A percentile compares a stretch with the other conserved stretches of the same genome.
phyloP scores from a whole-genome alignment of 1,139 yeast genomes.

The Geotrichum siamense region DNA sequence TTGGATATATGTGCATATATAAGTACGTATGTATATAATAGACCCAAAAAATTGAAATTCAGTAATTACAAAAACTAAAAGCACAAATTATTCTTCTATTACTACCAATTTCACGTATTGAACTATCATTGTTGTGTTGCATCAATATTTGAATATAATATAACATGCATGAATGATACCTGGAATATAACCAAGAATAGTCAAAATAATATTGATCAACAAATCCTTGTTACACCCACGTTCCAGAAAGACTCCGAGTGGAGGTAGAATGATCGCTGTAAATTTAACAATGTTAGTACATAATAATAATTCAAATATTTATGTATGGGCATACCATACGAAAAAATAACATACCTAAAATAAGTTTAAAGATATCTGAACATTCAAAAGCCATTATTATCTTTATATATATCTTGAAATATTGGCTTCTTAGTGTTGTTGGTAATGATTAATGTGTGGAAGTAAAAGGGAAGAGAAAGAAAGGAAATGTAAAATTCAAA shows the following conservation, averaged over 20 bases:
- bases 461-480: neutral
- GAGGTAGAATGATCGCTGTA: slow-evolving; percentile 58
- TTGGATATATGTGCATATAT: too few species aligned
- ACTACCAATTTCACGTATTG: too few species aligned
- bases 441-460: neutral
- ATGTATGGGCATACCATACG: neutral
- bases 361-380: slow-evolving; percentile 48
- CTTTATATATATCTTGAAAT: slow-evolving; percentile 1
- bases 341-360: slow-evolving; percentile 36
- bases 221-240: slow-evolving; percentile 54
- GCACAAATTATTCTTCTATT: too few species aligned
- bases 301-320: neutral
- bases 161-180: slow-evolving; percentile 57
- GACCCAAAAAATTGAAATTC: too few species aligned
- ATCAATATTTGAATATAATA: slow-evolving; percentile 37
- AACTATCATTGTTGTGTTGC: too few species aligned
- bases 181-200: slow-evolving; percentile 56
- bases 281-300: neutral
- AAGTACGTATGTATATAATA: too few species aligned
- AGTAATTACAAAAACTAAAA: too few species aligned
- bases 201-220: slow-evolving; percentile 52
- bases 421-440: neutral
- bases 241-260: slow-evolving; percentile 68
- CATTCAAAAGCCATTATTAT: slow-evolving; percentile 33
- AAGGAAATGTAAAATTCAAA: too few species aligned